phyloP scores from a whole-genome alignment of 2,329 filamentous ascomycete species.

The Trichophyton mentagrophytes region DNA sequence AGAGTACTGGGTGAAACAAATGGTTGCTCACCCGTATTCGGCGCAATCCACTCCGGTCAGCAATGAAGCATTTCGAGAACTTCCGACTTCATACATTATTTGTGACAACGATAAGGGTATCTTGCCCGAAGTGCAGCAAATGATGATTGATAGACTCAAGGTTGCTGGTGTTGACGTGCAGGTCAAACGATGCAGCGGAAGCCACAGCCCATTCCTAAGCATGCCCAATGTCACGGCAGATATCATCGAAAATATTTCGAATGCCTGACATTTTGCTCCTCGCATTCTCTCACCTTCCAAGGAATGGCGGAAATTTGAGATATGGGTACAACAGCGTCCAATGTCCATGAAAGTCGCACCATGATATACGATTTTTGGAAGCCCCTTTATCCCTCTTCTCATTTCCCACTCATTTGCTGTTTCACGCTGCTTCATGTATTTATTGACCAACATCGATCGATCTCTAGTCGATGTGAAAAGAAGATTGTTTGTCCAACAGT shows the following conservation, averaged over 20 bases:
- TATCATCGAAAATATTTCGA: constrained; percentile 2
- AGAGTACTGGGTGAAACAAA: constrained; percentile 5
- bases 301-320: neutral
- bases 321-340: neutral
- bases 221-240: constrained; percentile 3
- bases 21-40: constrained; percentile 6
- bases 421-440: neutral
- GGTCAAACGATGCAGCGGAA: neutral
- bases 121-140: constrained; percentile 3
- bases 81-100: constrained; percentile 8
- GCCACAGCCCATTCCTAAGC: constrained; percentile 7
- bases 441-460: neutral
- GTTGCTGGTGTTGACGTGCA: constrained; percentile 3
- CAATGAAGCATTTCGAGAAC: constrained; percentile 9
- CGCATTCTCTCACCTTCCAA: neutral
- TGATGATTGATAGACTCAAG: constrained; percentile 3
- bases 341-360: neutral
- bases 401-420: neutral
- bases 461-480: neutral
- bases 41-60: constrained; percentile 4
- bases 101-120: constrained; percentile 8
- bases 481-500: neutral
- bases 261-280: neutral
- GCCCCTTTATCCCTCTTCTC: neutral
- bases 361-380: neutral